Percentiles rank a stretch among this genome's conserved stretches.
phyloP scores from a whole-genome alignment of 768 basidiomycete species.

The Termitomyces sp. region DNA sequence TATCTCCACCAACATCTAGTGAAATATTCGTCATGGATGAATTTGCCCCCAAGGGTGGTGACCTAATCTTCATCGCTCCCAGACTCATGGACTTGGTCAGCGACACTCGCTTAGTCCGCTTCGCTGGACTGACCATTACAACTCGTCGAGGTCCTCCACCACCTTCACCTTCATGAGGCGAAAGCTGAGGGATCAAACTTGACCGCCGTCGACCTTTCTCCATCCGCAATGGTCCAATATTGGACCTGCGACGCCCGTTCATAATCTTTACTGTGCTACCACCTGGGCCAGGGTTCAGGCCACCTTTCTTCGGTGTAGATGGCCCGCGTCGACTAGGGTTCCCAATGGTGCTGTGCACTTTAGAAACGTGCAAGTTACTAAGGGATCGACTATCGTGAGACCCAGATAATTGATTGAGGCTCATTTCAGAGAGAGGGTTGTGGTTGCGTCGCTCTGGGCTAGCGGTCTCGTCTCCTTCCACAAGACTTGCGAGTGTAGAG shows the following conservation, averaged over 20 bases:
- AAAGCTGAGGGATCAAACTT: constrained; percentile 72
- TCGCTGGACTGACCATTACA: constrained; percentile 48
- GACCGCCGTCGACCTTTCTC: constrained; percentile 74
- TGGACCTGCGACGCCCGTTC: constrained; percentile 59
- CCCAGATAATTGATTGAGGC: constrained; percentile 44
- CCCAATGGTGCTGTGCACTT: constrained; percentile 24
- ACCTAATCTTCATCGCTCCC: constrained; percentile 23
- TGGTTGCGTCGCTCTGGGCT: constrained; percentile 26
- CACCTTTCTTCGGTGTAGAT: constrained; percentile 32
- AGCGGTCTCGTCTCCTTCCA: constrained; percentile 63
- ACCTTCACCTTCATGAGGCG: constrained; percentile 35
- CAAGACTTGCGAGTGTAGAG: constrained; percentile 54
- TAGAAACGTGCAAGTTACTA: constrained; percentile 29
- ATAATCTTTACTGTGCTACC: constrained; percentile 11
- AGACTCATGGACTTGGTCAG: constrained; percentile 35
- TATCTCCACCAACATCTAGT: constrained; percentile 39
- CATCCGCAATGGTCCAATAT: constrained; percentile 66
- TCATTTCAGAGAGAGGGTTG: constrained; percentile 60
- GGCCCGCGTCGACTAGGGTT: constrained; percentile 50
- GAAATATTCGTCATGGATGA: constrained; percentile 25
- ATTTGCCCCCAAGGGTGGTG: constrained; percentile 14
- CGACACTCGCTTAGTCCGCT: constrained; percentile 54
- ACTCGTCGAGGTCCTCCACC: constrained; percentile 27
- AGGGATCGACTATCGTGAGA: constrained; percentile 19
- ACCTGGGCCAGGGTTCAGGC: constrained; percentile 5